These are phyloP conservation scores for Lumnitzera racemosa DNA, from an alignment of 345 rosid genomes.

Conservation along the genomic window DNA sequence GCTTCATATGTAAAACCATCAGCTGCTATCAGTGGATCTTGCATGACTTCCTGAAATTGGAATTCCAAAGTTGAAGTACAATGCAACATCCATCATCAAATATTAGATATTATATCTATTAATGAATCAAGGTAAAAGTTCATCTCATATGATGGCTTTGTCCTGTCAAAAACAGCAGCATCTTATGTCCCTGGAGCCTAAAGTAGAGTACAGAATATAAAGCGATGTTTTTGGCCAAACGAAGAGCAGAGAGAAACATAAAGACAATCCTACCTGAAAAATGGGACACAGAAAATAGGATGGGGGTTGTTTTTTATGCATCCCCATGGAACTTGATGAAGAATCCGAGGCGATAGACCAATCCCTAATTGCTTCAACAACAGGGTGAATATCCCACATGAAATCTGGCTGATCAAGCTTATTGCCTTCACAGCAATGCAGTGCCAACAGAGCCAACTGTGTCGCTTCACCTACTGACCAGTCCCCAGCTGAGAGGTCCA, in stretches of 20 bases:
- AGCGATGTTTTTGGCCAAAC: too few relatives aligned
- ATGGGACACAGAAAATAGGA: conserved; percentile 89
- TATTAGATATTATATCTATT: too few relatives aligned
- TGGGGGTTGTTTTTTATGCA: conserved; percentile 29
- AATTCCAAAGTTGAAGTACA: not conserved
- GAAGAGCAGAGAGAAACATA: not conserved
- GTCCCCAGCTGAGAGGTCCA: conserved; percentile 70
- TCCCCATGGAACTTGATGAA: conserved; percentile 30
- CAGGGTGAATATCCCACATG: conserved; percentile 35
- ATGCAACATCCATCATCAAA: not conserved
- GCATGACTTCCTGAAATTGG: conserved; percentile 63
- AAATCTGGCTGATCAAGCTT: conserved; percentile 49
- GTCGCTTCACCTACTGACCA: conserved; percentile 58
- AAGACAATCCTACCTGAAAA: conserved; percentile 50
- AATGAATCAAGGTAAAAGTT: too few relatives aligned
- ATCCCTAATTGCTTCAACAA: conserved; percentile 46
- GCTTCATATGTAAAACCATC: conserved; percentile 92
- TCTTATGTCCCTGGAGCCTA: not conserved
- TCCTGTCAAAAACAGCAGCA: too few relatives aligned
- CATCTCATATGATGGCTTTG: too few relatives aligned
- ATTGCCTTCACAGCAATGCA: conserved; percentile 57
- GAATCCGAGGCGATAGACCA: conserved; percentile 24
- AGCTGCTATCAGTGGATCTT: conserved; percentile 81
- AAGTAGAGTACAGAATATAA: not conserved
- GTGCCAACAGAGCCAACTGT: conserved; percentile 53